These are phyloP conservation scores for Thraustochytrium sp. DNA, from an alignment of 352 stramenopile species.

Conservation along the genomic window DNA sequence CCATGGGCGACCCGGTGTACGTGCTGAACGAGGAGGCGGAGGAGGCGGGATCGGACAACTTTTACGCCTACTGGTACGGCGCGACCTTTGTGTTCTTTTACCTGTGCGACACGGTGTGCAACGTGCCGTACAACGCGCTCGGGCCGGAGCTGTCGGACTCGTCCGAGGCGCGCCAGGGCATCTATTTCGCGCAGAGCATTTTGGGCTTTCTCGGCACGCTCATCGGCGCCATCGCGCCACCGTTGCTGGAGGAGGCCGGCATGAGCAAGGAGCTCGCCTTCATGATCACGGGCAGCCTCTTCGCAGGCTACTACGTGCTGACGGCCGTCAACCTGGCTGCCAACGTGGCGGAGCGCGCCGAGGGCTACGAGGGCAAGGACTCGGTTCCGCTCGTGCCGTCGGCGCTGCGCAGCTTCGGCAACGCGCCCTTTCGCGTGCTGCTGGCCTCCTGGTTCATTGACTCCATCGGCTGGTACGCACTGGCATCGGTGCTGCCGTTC, in stretches of 20 bases:
- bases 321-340: conserved; percentile 42
- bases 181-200: conserved; percentile 49
- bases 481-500: conserved; percentile 48
- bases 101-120: conserved; percentile 49
- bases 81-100: conserved; percentile 50
- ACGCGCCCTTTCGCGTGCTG: conserved; percentile 43
- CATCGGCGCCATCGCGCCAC: conserved; percentile 46
- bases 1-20: neutral
- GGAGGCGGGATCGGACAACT: conserved; percentile 8
- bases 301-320: conserved; percentile 43
- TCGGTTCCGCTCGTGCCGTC: conserved; percentile 44
- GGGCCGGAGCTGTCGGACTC: conserved; percentile 47
- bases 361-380: conserved; percentile 38
- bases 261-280: conserved; percentile 45
- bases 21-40: neutral
- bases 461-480: conserved; percentile 44
- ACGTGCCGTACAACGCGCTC: conserved; percentile 51
- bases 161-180: conserved; percentile 43
- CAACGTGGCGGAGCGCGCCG: conserved; percentile 37
- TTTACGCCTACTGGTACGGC: conserved; percentile 49
- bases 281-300: conserved; percentile 35
- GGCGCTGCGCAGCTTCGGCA: conserved; percentile 48
- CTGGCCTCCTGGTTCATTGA: conserved; percentile 48
- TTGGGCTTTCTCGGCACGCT: conserved; percentile 48
- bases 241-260: conserved; percentile 42